These are phyloP conservation scores for Solanum hybrid DNA, from an alignment of 305 asterid species.

Conservation along the genomic window DNA sequence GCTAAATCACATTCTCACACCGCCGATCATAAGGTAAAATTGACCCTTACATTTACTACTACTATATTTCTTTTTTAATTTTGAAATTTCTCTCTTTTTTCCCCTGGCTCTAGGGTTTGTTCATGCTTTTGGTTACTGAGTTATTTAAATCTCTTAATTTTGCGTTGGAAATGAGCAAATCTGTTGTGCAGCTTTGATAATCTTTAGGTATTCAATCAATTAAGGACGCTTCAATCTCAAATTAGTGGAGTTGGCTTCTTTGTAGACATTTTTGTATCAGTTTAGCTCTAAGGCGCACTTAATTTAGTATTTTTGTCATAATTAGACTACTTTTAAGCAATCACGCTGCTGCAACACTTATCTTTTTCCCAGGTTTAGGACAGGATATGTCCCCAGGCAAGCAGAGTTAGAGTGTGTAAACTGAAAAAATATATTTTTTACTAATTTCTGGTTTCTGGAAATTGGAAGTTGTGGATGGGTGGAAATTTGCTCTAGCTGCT, in stretches of 20 bases:
- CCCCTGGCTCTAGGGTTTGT: neutral
- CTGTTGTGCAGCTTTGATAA: neutral
- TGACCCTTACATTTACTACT: neutral
- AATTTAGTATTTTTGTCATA: neutral
- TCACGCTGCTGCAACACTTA: neutral
- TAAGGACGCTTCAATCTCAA: neutral
- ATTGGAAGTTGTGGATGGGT: neutral
- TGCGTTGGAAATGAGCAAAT: neutral
- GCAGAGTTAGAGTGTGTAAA: neutral
- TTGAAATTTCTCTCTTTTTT: neutral
- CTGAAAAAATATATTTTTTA: neutral
- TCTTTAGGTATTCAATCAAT: neutral
- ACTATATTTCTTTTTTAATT: neutral
- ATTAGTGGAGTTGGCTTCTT: neutral
- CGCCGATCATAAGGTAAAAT: conserved; percentile 68
- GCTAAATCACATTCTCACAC: conserved; percentile 63
- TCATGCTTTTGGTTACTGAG: neutral
- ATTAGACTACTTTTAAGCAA: neutral
- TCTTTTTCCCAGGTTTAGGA: neutral
- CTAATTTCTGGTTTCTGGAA: neutral
- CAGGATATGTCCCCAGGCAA: neutral
- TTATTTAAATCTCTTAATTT: neutral
- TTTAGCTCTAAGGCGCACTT: neutral
- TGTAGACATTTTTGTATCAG: neutral
- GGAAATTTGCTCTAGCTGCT: neutral